Conservation (phyloP, 129 eudicot species). For the Ambrosia trifida region DNA sequence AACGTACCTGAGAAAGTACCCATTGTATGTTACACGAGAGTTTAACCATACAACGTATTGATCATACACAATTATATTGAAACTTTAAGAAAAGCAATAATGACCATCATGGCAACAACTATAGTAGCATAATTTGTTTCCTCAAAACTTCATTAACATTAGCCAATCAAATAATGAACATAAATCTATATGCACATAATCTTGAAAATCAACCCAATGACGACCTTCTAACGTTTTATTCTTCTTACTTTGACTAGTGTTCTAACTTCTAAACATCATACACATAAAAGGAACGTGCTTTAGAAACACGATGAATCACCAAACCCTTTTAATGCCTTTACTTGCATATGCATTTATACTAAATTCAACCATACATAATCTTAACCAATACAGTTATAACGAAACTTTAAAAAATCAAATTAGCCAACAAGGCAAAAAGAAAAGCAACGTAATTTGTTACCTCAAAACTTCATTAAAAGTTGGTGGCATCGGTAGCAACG, state of each 20-base stretch:
- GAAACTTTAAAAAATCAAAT: no score
- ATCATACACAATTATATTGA: background rate
- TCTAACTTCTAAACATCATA: background rate
- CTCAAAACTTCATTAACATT: background rate
- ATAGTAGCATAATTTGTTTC: background rate
- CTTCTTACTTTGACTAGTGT: slow-evolving; percentile 6
- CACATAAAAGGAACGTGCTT: background rate
- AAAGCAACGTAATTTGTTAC: no score
- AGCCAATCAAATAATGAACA: background rate
- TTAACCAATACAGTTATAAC: no score
- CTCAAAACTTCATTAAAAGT: no score
- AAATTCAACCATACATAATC: no score
- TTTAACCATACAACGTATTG: background rate
- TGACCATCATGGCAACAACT: background rate
- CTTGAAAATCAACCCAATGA: background rate
- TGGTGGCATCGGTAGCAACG: no score
- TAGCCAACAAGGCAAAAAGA: no score
- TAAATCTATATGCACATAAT: background rate
- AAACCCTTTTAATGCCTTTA: background rate
- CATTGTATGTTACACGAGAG: background rate
- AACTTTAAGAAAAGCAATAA: background rate
- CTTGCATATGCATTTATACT: no score
- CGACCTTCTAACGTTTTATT: background rate
- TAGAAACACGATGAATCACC: background rate
- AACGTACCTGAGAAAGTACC: slow-evolving; percentile 50